These are phyloP conservation scores for Colletotrichum abscissum DNA, from an alignment of 2,329 filamentous ascomycete genomes.

Conservation along the genomic window DNA sequence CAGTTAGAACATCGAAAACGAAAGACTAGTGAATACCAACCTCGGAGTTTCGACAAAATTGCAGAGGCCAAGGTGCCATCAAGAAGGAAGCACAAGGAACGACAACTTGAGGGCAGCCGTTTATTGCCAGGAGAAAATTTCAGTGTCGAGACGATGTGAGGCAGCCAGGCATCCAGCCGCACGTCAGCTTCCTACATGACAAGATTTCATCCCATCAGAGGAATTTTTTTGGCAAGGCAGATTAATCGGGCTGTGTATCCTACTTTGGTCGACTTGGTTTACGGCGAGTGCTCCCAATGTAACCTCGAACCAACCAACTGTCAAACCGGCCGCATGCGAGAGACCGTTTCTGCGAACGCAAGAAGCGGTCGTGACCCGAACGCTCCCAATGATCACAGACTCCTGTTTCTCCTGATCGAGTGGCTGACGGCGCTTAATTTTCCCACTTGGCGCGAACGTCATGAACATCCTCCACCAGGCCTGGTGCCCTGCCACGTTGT, in stretches of 20 bases:
- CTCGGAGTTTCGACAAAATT: rapidly evolving
- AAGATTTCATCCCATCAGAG: neutral
- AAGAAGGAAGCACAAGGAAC: neutral
- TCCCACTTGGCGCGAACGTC: neutral
- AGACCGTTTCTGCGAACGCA: neutral
- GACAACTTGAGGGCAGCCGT: neutral
- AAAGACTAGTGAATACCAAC: neutral
- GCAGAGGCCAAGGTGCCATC: neutral
- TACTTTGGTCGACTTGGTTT: neutral
- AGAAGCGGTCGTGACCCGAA: neutral
- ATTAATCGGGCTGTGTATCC: neutral
- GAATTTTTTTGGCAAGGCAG: neutral
- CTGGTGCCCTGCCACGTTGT: neutral
- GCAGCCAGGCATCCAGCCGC: neutral
- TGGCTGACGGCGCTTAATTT: neutral
- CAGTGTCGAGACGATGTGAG: neutral
- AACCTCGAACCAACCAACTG: neutral
- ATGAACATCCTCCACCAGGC: neutral
- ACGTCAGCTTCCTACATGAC: neutral
- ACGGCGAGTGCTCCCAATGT: neutral
- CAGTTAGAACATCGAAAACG: neutral
- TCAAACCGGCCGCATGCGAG: neutral
- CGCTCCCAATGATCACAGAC: neutral
- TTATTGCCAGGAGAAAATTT: neutral
- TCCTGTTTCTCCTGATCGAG: neutral